phyloP scores from a whole-genome alignment of 208 protist species.

The Crithidia sp. region DNA sequence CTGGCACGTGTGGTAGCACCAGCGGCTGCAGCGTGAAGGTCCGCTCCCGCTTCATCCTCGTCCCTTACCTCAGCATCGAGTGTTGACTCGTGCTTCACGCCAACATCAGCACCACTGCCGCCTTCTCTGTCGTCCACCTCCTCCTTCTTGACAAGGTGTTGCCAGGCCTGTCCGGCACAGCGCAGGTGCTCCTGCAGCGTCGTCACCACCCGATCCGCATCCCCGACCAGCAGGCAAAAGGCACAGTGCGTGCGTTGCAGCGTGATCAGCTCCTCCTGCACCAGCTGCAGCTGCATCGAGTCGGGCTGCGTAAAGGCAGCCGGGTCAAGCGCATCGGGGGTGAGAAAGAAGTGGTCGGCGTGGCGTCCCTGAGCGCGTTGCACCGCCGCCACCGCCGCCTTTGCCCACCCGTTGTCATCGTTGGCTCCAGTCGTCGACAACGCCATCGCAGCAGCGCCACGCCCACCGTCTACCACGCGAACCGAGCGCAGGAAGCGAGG shows the following conservation, averaged over 20 bases:
- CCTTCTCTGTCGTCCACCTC: constrained; percentile 1
- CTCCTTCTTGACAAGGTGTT: constrained; percentile 13
- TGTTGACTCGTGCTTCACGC: neutral
- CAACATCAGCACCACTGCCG: no score
- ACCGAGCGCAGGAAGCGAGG: constrained; percentile 89
- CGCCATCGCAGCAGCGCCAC: neutral
- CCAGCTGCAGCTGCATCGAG: constrained; percentile 53
- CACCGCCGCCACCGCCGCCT: constrained; percentile 2
- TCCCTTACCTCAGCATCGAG: neutral
- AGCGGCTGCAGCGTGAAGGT: neutral
- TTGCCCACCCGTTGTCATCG: constrained; percentile 6
- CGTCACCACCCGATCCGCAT: constrained; percentile 76
- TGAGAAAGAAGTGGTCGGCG: constrained; percentile 58
- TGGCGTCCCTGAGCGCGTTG: constrained; percentile 27
- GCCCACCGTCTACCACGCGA: constrained; percentile 21
- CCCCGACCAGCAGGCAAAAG: constrained; percentile 71
- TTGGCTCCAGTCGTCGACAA: neutral
- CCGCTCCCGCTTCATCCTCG: constrained; percentile 3
- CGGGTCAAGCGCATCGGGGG: constrained; percentile 53
- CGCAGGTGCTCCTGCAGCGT: constrained; percentile 40
- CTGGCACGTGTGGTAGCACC: neutral
- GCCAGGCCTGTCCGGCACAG: constrained; percentile 20
- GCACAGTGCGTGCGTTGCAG: constrained; percentile 56
- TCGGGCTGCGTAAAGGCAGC: constrained; percentile 44
- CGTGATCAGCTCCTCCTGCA: constrained; percentile 79